Conservation (phyloP, 768 basidiomycete genomes). For the Lyophyllum shimeji region DNA sequence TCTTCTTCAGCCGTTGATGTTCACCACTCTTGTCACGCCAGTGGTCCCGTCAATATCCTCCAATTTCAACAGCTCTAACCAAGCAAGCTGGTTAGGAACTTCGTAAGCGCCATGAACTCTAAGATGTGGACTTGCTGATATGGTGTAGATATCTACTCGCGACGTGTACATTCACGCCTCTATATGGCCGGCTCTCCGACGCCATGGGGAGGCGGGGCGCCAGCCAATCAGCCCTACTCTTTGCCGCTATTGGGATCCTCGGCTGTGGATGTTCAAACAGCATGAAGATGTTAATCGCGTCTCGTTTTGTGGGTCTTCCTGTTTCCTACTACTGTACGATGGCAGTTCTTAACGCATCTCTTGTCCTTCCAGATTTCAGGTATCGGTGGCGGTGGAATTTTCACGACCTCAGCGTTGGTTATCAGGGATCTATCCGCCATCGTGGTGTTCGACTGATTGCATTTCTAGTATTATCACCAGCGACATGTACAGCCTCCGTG, state of each 20-base stretch:
- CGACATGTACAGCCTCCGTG: conserved; percentile 77
- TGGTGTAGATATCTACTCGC: conserved; percentile 65
- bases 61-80: conserved; percentile 73
- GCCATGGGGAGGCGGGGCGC: conserved; percentile 71
- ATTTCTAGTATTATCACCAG: conserved; percentile 63
- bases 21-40: conserved; percentile 22
- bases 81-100: conserved; percentile 83
- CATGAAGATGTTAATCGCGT: conserved; percentile 69
- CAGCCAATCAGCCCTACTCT: conserved; percentile 60
- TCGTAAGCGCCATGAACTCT: conserved; percentile 41
- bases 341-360: not conserved
- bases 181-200: conserved; percentile 78
- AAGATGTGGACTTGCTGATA: not conserved
- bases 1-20: not conserved
- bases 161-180: conserved; percentile 76
- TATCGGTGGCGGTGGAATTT: conserved; percentile 74
- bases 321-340: not conserved
- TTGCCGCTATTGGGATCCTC: conserved; percentile 61
- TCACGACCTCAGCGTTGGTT: conserved; percentile 62
- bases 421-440: not conserved
- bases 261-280: conserved; percentile 64
- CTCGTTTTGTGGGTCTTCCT: conserved; percentile 62
- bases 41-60: conserved; percentile 79
- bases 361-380: conserved; percentile 71
- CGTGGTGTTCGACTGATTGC: not conserved